Conservation (phyloP, 2,329 filamentous ascomycete genomes). For the Aspergillus ibericus region DNA sequence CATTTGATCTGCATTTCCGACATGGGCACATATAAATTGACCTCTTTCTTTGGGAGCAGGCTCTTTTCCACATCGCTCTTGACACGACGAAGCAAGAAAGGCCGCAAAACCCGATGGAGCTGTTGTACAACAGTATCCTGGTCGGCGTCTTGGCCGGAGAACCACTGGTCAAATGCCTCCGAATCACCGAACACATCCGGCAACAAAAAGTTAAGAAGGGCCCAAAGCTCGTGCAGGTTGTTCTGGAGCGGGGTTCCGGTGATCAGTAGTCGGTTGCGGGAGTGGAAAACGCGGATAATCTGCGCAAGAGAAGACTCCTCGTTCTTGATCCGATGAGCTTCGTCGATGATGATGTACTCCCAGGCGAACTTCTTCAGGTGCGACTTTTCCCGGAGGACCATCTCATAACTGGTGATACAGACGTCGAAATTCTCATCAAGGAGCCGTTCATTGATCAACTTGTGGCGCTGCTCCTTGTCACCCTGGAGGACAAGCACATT, state of each 20-base stretch:
- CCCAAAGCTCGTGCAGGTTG: conserved; percentile 97
- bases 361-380: conserved; percentile 97
- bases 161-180: conserved; percentile 97
- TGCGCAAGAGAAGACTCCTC: conserved; percentile 96
- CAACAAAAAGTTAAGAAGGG: conserved; percentile 93
- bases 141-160: conserved; percentile 83
- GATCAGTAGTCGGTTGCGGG: conserved; percentile 89
- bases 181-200: conserved; percentile 97
- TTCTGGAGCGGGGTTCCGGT: conserved; percentile 97
- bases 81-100: conserved; percentile 91
- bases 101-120: conserved; percentile 85
- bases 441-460: conserved; percentile 86
- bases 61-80: conserved; percentile 99
- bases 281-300: conserved; percentile 94
- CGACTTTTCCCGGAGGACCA: conserved; percentile 93
- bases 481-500: conserved; percentile 93
- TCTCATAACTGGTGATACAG: conserved; percentile 97
- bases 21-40: conserved; percentile 97
- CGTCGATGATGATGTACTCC: conserved; percentile 99
- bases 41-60: conserved; percentile 91
- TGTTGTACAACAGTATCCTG: conserved; percentile 96
- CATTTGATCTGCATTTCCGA: conserved; percentile 98
- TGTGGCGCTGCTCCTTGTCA: conserved; percentile 86
- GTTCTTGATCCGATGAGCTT: conserved; percentile 98
- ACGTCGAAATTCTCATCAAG: conserved; percentile 95